These are phyloP conservation scores for Yarrowia sp. DNA, from an alignment of 805 yeast species.

Conservation along the genomic window DNA sequence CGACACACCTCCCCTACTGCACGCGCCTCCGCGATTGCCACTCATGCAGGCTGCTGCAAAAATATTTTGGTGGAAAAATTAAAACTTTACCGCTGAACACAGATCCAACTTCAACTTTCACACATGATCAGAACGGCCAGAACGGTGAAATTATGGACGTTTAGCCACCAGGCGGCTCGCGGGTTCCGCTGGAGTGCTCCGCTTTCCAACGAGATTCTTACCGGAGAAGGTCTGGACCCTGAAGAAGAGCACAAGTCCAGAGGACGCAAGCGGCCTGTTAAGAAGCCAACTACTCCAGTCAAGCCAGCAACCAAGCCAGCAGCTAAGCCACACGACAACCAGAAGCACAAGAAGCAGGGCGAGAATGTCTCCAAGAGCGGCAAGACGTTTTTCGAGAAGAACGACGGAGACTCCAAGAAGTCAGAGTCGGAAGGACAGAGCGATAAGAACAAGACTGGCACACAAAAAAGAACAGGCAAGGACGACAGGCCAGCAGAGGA, in stretches of 20 bases:
- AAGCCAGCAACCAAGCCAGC: no score
- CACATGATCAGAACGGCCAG: slow-evolving; percentile 3
- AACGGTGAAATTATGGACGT: background rate
- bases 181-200: background rate
- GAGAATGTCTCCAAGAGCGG: background rate
- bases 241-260: background rate
- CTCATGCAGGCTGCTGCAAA: background rate
- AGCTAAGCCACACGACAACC: no score
- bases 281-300: no score
- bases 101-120: background rate
- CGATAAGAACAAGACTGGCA: no score
- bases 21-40: background rate
- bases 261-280: background rate
- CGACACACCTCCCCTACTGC: no score
- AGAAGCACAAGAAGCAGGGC: background rate
- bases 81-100: background rate
- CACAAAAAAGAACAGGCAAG: no score
- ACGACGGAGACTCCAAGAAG: background rate
- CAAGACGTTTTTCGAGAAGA: background rate
- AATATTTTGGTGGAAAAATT: background rate
- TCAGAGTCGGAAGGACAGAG: no score
- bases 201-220: background rate
- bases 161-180: background rate
- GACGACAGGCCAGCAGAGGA: no score
- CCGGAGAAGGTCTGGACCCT: no score